phyloP scores from a whole-genome alignment of 306 rosid species.

The Trifolium fragiferum region DNA sequence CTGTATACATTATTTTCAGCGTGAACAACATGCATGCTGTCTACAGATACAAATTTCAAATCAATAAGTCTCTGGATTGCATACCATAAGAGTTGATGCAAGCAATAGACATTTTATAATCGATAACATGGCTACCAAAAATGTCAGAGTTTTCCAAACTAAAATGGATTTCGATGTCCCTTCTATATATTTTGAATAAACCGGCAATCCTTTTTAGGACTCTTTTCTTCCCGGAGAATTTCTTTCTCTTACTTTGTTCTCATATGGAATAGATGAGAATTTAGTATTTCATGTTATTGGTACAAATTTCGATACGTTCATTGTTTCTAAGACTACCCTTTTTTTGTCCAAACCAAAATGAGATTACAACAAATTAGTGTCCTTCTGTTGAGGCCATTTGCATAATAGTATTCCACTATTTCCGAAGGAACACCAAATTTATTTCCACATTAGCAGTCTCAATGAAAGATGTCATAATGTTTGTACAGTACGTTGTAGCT shows the following conservation, averaged over 20 bases:
- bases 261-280: too few species aligned
- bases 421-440: not conserved
- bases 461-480: slow-evolving; percentile 17
- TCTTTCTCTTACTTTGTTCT: too few species aligned
- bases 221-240: not conserved
- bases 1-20: not conserved
- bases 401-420: not conserved
- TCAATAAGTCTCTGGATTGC: not conserved
- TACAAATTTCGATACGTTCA: not conserved
- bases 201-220: not conserved
- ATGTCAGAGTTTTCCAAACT: not conserved
- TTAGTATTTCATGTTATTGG: not conserved
- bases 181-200: too few species aligned
- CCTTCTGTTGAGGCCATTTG: slow-evolving; percentile 10
- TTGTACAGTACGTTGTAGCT: too few species aligned
- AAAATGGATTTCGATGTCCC: not conserved
- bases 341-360: too few species aligned
- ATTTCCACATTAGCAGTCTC: not conserved
- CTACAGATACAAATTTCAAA: not conserved
- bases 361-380: not conserved
- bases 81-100: not conserved
- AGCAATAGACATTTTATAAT: not conserved
- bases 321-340: not conserved
- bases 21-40: not conserved
- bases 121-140: not conserved